phyloP scores from a whole-genome alignment of 495 filamentous ascomycete genomes.

The Aspergillus ellipticus region DNA sequence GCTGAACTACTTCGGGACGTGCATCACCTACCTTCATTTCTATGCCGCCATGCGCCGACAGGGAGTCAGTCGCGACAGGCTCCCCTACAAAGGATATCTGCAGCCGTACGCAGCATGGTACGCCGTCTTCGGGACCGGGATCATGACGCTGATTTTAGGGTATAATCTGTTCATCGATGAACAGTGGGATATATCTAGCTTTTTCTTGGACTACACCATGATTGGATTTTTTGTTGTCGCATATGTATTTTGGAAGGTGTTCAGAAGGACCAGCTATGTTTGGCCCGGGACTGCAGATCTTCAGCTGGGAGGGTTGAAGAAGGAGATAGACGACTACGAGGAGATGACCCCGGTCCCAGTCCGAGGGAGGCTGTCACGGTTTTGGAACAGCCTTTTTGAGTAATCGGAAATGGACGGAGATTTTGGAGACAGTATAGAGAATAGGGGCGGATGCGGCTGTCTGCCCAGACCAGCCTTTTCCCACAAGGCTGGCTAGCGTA shows the following conservation, averaged over 20 bases:
- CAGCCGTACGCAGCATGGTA: conserved; percentile 35
- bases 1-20: conserved; percentile 43
- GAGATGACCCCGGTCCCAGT: neutral
- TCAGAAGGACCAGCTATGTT: conserved; percentile 45
- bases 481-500: no score
- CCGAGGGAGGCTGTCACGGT: no score
- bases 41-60: conserved; percentile 29
- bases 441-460: no score
- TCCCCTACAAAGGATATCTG: conserved; percentile 27
- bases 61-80: conserved; percentile 25
- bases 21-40: conserved; percentile 48
- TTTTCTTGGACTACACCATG: conserved; percentile 42
- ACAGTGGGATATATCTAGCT: conserved; percentile 21
- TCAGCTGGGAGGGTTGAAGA: conserved; percentile 28
- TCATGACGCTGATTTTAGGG: conserved; percentile 28
- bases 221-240: conserved; percentile 42
- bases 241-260: conserved; percentile 52
- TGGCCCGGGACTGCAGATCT: conserved; percentile 38
- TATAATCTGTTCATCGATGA: conserved; percentile 29
- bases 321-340: conserved; percentile 64
- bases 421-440: no score
- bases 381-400: neutral
- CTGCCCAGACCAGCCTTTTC: no score
- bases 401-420: neutral
- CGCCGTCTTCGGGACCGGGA: conserved; percentile 30